Percentiles rank a stretch among this genome's conserved stretches.
Conservation (phyloP, 83 land plant genomes). For the Picea engelmannii region DNA sequence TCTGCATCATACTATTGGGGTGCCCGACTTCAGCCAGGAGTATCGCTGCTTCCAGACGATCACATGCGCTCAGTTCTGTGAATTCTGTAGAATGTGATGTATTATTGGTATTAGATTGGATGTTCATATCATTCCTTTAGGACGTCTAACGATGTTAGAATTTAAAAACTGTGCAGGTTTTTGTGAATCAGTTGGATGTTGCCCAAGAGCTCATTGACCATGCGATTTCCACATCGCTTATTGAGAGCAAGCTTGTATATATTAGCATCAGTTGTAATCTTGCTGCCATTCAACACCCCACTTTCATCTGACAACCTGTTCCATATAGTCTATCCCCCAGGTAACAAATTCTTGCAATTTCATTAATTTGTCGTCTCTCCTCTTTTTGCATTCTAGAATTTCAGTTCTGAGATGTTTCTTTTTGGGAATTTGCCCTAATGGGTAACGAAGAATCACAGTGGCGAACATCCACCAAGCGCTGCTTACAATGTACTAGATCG, state of each 20-base stretch:
- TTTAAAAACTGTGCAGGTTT: slow-evolving; percentile 14
- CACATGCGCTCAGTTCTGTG: slow-evolving; percentile 45
- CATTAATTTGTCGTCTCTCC: neutral
- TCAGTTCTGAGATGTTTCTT: no score
- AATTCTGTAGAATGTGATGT: slow-evolving; percentile 27
- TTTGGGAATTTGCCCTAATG: no score
- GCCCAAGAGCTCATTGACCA: slow-evolving; percentile 64
- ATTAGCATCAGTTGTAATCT: slow-evolving; percentile 65
- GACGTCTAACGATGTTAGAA: no score
- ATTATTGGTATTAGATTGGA: no score
- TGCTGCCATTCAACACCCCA: slow-evolving; percentile 46
- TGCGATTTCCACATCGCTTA: slow-evolving; percentile 54
- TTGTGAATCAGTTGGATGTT: slow-evolving; percentile 55
- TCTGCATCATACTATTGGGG: slow-evolving; percentile 9
- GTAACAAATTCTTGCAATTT: neutral
- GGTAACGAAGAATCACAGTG: no score
- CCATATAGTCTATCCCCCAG: slow-evolving; percentile 36
- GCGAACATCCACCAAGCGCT: no score
- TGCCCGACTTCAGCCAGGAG: slow-evolving; percentile 70
- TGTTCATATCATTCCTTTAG: no score
- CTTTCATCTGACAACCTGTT: slow-evolving; percentile 45
- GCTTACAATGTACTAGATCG: no score
- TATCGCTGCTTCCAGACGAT: slow-evolving; percentile 60
- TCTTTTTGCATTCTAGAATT: neutral
- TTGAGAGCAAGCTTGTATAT: slow-evolving; percentile 66